Conservation (phyloP, 768 basidiomycete species). For the Tephrocybe sp. region DNA sequence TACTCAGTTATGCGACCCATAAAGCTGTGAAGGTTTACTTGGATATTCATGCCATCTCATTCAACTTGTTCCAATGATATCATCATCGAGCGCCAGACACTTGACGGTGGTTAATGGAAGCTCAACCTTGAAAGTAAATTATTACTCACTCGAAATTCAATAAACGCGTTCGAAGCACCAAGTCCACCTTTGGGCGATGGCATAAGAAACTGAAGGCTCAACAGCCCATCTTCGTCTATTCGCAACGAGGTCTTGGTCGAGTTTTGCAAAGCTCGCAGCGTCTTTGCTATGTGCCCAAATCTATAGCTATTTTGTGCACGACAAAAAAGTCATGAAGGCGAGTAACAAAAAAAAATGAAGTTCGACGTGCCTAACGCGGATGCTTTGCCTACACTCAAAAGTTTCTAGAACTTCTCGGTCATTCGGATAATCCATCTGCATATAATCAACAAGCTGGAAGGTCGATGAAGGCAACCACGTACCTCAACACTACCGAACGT, state of each 20-base stretch:
- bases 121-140: not conserved
- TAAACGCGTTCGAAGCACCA: slow-evolving; percentile 54
- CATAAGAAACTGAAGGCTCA: slow-evolving; percentile 91
- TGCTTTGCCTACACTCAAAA: slow-evolving; percentile 71
- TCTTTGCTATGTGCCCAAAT: slow-evolving; percentile 70
- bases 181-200: slow-evolving; percentile 41
- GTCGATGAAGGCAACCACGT: slow-evolving; percentile 6
- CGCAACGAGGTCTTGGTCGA: slow-evolving; percentile 88
- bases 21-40: too few species aligned
- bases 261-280: slow-evolving; percentile 71
- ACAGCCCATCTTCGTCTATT: slow-evolving; percentile 76
- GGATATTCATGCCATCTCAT: too few species aligned
- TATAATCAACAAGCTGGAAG: not conserved
- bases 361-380: slow-evolving; percentile 65
- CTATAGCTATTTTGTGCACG: slow-evolving; percentile 60
- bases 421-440: slow-evolving; percentile 93
- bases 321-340: not conserved
- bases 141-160: slow-evolving; percentile 79
- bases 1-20: too few species aligned
- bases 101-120: slow-evolving; percentile 14
- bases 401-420: slow-evolving; percentile 88
- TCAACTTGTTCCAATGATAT: too few species aligned
- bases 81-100: slow-evolving; percentile 45
- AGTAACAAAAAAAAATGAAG: not conserved
- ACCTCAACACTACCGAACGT: slow-evolving; percentile 88